A percentile compares a stretch with the other conserved stretches of the same genome.
Evolutionary conservation across 495 filamentous ascomycete genomes (phyloP).

Genomic region (Apodospora peruviana): DNA sequence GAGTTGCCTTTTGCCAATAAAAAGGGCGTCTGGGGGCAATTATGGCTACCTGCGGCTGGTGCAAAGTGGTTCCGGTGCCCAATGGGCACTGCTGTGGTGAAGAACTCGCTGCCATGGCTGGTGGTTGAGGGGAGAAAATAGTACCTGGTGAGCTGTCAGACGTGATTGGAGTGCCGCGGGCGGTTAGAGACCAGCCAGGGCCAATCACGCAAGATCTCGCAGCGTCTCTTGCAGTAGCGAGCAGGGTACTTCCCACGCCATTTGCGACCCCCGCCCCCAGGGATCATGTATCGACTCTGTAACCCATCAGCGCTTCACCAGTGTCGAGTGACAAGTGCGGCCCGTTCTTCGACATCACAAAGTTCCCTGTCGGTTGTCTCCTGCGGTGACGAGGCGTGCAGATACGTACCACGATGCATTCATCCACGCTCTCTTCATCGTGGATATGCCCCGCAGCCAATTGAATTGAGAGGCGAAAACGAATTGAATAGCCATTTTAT

Average conservation of each 20-base stretch:
- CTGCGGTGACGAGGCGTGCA: not conserved
- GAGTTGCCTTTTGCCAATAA: no score
- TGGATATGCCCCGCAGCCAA: not conserved
- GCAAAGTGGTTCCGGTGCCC: no score
- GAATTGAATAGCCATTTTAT: no score
- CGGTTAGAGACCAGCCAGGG: constrained; percentile 29
- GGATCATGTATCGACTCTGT: constrained; percentile 22
- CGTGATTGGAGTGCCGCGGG: constrained; percentile 38
- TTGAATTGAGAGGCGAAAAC: not conserved
- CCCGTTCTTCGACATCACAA: not conserved
- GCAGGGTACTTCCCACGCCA: constrained; percentile 5
- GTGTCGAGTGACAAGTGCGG: constrained; percentile 21
- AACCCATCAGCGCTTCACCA: constrained; percentile 24
- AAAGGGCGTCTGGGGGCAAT: no score
- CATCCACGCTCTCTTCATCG: not conserved
- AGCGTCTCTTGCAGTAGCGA: constrained; percentile 11
- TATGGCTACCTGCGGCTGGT: no score
- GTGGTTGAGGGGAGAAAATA: constrained; percentile 14
- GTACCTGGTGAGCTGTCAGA: constrained; percentile 14
- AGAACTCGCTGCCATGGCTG: no score
- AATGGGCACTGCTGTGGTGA: no score
- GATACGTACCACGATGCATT: no score
- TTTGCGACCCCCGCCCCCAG: not conserved
- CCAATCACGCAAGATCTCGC: constrained; percentile 32
- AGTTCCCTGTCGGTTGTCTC: not conserved